Base-by-base conservation (phyloP, 768 basidiomycete genomes). In the Pleurotus eryngii region DNA sequence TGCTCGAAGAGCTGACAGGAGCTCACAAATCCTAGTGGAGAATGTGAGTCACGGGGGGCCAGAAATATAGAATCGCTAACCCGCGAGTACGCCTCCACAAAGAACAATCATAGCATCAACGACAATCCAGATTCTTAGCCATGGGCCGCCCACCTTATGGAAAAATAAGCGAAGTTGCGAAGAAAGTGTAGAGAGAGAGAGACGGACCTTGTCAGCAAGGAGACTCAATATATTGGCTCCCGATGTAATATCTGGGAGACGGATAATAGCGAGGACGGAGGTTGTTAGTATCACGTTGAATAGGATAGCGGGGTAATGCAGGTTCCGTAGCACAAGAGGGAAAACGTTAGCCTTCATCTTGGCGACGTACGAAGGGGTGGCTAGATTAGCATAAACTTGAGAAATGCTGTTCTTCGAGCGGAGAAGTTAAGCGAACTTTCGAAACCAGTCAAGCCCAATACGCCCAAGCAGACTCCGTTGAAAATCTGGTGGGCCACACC, bases 361-460 rank as follows among this genome's bases (percentile, higher is more conserved):
- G 18, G 86, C 78, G 37, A 84, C 74, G 63, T 90, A 89, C 3
- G 86, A 80, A 3, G 88, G 87, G 0, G 81, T 78, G 56, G 86
- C 86, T 77, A 50, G 30, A 9, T 35, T 35, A 11, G 4, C 9
- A 35, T 35, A 4, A 35, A 11, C 11, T 35, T 35, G 30, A 35
- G 30, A 35, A 35, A 35, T 9, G 30, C 3, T 35, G 30, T 11
- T 35, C 30, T 55, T n/a, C 5, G 37, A 24, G 42, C 47, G 12
- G 20, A 37, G 5, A 59, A 18, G 30, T n/a, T 27, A 17, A 12
- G 66, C 72, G 39, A 56, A 86, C 86, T 86, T 77, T 86, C 84
- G 63, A 85, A 84, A 6, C 86, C 89, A 1, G 89, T 89, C 37
- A 89, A 73, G 0, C 87, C 87, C 1, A 92, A 72, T 74, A 90